These are phyloP conservation scores for Camelina laxa DNA, from an alignment of 345 rosid genomes.

Conservation along the genomic window DNA sequence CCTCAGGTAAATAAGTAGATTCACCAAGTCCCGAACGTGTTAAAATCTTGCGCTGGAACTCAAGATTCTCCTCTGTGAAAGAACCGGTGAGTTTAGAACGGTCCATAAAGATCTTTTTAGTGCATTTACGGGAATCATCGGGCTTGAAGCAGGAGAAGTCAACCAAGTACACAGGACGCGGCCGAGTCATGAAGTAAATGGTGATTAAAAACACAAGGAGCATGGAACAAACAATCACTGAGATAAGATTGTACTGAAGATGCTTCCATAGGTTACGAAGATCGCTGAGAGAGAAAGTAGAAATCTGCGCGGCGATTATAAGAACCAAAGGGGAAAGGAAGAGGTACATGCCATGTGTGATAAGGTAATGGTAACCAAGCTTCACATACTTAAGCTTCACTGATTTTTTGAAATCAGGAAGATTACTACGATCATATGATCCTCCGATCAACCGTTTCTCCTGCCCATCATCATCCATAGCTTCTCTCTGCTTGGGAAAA, in stretches of 20 bases:
- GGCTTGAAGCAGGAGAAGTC: slow-evolving; percentile 61
- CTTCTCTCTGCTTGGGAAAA: slow-evolving; percentile 10
- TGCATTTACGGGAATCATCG: slow-evolving; percentile 50
- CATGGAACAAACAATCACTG: slow-evolving; percentile 52
- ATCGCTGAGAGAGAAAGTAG: slow-evolving; percentile 49
- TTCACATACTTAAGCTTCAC: slow-evolving; percentile 70
- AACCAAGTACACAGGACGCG: slow-evolving; percentile 59
- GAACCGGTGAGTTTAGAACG: slow-evolving; percentile 52
- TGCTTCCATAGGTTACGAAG: slow-evolving; percentile 53
- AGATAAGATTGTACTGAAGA: slow-evolving; percentile 56
- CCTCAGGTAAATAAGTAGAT: slow-evolving; percentile 62
- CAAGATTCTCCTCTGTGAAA: slow-evolving; percentile 55
- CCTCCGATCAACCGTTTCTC: slow-evolving; percentile 46
- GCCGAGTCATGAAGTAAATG: slow-evolving; percentile 56
- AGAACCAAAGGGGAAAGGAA: slow-evolving; percentile 60
- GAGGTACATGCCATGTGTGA: slow-evolving; percentile 69
- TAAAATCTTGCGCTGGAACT: slow-evolving; percentile 60
- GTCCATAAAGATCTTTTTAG: slow-evolving; percentile 53
- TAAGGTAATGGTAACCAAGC: slow-evolving; percentile 72
- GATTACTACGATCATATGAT: slow-evolving; percentile 47
- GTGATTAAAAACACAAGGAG: slow-evolving; percentile 53
- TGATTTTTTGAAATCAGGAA: slow-evolving; percentile 71
- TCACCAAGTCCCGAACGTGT: slow-evolving; percentile 67
- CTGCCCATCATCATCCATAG: slow-evolving; percentile 46
- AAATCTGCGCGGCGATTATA: slow-evolving; percentile 50